Evolutionary conservation across 768 basidiomycete genomes (phyloP).

Genomic region (Kondoa subrosea): DNA sequence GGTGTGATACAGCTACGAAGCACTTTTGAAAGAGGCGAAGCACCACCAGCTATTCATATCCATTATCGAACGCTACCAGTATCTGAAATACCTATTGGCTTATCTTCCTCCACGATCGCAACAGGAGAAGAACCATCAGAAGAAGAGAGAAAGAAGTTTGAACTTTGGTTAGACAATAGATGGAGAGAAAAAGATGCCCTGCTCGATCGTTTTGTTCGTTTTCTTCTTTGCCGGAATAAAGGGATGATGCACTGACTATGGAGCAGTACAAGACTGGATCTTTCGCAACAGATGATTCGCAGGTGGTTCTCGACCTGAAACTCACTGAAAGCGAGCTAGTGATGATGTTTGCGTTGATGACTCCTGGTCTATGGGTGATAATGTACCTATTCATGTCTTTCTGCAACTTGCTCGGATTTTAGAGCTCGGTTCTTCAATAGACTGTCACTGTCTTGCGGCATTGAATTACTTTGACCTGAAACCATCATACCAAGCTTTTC

Average conservation of each 20-base stretch:
- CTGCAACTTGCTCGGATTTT: not conserved
- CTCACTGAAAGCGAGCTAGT: not conserved
- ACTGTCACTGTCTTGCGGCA: too few species aligned
- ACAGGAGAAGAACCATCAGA: conserved; percentile 36
- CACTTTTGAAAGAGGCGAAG: conserved; percentile 31
- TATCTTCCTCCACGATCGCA: conserved; percentile 20
- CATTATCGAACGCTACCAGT: conserved; percentile 66
- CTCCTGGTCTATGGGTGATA: not conserved
- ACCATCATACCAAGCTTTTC: too few species aligned
- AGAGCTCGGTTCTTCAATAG: not conserved
- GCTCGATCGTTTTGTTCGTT: conserved; percentile 43
- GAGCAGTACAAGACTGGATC: not conserved
- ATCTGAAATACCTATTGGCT: conserved; percentile 28
- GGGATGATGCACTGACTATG: not conserved
- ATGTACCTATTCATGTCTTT: not conserved
- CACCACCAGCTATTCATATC: conserved; percentile 72
- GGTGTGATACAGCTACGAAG: not conserved
- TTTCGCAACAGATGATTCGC: not conserved
- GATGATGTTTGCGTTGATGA: not conserved
- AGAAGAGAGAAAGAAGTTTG: conserved; percentile 51
- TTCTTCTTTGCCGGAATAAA: not conserved
- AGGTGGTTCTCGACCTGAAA: not conserved
- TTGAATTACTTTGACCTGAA: too few species aligned
- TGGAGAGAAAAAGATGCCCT: conserved; percentile 75
- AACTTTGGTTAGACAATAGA: conserved; percentile 59